These are phyloP conservation scores for Xylariaceae sp. DNA, from an alignment of 2,329 filamentous ascomycete genomes.

Conservation along the genomic window DNA sequence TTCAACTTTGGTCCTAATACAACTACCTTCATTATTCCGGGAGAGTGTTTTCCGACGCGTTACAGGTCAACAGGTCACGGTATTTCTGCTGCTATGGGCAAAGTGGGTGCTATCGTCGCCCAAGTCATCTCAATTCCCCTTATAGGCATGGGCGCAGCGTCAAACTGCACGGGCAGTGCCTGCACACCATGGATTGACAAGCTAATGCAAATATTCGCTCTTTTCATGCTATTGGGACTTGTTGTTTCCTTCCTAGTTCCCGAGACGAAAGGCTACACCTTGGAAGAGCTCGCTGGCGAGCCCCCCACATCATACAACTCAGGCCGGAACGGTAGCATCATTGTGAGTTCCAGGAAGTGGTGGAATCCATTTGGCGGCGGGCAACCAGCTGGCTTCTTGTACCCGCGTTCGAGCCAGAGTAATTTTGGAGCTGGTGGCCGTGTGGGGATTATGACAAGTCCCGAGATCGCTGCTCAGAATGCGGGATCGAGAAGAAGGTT, in stretches of 20 bases:
- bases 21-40: conserved; percentile 69
- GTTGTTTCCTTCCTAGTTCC: conserved; percentile 75
- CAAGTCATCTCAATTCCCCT: conserved; percentile 70
- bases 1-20: conserved; percentile 72
- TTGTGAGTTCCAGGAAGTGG: conserved; percentile 41
- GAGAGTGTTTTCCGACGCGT: conserved; percentile 68
- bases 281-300: conserved; percentile 74
- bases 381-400: conserved; percentile 57
- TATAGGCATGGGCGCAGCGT: conserved; percentile 60
- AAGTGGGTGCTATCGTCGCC: conserved; percentile 71
- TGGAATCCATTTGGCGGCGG: conserved; percentile 59
- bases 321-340: conserved; percentile 57
- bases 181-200: conserved; percentile 70
- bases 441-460: conserved; percentile 52
- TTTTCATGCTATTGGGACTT: conserved; percentile 79
- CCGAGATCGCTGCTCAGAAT: conserved; percentile 44
- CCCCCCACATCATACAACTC: conserved; percentile 63
- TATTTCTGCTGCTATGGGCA: conserved; percentile 69
- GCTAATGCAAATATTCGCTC: conserved; percentile 77
- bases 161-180: conserved; percentile 53
- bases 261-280: conserved; percentile 75
- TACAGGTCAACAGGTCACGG: conserved; percentile 69
- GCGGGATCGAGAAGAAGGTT: conserved; percentile 27
- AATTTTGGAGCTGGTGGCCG: conserved; percentile 39
- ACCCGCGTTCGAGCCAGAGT: conserved; percentile 43